phyloP scores from a whole-genome alignment of 73 alveolate species.

The Diophrys appendiculata region DNA sequence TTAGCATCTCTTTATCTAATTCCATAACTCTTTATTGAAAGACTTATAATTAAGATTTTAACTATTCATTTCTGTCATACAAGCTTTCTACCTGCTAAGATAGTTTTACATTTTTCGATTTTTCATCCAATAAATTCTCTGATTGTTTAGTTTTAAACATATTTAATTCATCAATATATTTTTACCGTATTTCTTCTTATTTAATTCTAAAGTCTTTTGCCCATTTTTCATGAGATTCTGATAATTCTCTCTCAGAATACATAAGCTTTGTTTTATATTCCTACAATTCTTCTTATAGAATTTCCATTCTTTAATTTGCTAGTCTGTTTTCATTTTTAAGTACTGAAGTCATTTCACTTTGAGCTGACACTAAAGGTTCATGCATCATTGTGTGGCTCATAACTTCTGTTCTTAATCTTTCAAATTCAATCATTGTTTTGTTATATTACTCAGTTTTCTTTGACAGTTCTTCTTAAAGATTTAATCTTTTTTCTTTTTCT shows the following conservation, averaged over 20 bases:
- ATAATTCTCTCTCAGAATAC: constrained; percentile 17
- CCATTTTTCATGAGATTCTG: neutral
- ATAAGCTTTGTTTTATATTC: constrained; percentile 15
- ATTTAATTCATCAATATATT: neutral
- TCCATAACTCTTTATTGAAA: constrained; percentile 19
- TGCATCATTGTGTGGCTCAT: neutral
- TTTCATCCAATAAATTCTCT: neutral
- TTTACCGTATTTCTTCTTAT: neutral
- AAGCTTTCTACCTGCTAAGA: constrained; percentile 3
- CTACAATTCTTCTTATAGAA: constrained; percentile 23
- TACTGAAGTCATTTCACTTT: neutral
- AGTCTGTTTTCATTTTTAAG: neutral
- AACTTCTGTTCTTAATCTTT: constrained; percentile 12
- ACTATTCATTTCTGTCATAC: constrained; percentile 22
- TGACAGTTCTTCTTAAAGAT: constrained; percentile 24
- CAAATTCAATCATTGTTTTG: constrained; percentile 22
- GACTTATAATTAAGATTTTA: constrained; percentile 8
- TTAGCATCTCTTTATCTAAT: constrained; percentile 34
- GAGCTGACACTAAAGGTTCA: neutral
- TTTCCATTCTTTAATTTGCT: constrained; percentile 13
- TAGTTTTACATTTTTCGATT: constrained; percentile 7
- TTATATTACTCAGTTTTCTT: constrained; percentile 13
- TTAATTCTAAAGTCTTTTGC: neutral
- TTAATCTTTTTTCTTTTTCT: constrained; percentile 36
- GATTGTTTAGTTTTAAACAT: neutral